Conservation (phyloP, 257 asterid genomes). For the Przewalskia tangutica region DNA sequence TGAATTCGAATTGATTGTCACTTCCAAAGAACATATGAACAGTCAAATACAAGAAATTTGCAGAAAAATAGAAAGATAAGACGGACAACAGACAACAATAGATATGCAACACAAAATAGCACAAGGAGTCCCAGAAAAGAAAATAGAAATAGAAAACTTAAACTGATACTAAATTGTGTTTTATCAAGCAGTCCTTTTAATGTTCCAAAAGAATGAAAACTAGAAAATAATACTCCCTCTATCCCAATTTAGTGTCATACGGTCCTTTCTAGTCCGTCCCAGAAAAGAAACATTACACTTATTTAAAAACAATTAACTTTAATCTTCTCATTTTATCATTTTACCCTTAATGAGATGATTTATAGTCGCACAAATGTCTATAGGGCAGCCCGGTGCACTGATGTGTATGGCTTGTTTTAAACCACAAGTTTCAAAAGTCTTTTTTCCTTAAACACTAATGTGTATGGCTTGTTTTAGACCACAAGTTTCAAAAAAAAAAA, state of each 20-base stretch:
- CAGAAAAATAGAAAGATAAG: not conserved
- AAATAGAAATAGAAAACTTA: no score
- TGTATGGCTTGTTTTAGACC: not conserved
- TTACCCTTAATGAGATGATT: not conserved
- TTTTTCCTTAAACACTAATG: not conserved
- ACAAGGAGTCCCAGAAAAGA: no score
- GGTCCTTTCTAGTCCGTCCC: no score
- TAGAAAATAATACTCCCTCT: no score
- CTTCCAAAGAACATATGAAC: not conserved
- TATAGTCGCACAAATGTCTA: not conserved
- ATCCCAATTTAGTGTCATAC: no score
- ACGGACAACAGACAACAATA: not conserved
- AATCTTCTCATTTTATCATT: not conserved
- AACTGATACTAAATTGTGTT: no score
- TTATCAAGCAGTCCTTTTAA: no score
- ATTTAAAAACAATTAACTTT: no score
- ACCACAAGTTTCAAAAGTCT: not conserved
- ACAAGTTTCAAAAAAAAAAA: not conserved
- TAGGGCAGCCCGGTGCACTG: no score
- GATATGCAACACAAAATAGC: not conserved
- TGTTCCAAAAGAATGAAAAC: no score
- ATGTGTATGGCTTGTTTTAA: not conserved
- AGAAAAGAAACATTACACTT: no score
- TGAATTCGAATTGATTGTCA: not conserved
- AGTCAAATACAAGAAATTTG: not conserved